Conservation (phyloP, 2,329 filamentous ascomycete species). For the Hirsutella rhossiliensis region DNA sequence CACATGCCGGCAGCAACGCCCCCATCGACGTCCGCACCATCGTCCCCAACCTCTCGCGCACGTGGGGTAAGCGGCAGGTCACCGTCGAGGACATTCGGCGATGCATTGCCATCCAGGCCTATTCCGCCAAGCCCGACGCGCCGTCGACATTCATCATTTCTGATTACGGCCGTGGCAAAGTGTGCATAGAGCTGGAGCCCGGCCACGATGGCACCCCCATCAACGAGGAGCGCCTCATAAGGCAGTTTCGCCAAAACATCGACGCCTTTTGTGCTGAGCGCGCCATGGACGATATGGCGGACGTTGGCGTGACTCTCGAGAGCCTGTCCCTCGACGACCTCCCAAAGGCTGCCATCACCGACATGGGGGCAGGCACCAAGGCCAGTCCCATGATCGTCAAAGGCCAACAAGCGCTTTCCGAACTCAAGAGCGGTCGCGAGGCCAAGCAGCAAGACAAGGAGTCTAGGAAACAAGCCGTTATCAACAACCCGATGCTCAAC, state of each 20-base stretch:
- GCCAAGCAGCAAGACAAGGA: slow-evolving; percentile 36
- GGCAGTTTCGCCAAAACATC: slow-evolving; percentile 41
- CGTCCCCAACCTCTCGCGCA: slow-evolving; percentile 48
- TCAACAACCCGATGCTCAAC: slow-evolving; percentile 15
- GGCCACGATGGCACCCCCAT: slow-evolving; percentile 24
- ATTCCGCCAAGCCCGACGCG: slow-evolving; percentile 14
- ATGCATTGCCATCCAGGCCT: slow-evolving; percentile 49
- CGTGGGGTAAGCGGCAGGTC: slow-evolving; percentile 63
- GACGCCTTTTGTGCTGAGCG: slow-evolving; percentile 28
- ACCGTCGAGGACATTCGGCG: slow-evolving; percentile 52
- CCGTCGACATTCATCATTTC: slow-evolving; percentile 30
- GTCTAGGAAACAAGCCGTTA: slow-evolving; percentile 19
- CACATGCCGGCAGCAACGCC: slow-evolving; percentile 51
- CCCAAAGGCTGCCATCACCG: slow-evolving; percentile 21
- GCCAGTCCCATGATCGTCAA: slow-evolving; percentile 48
- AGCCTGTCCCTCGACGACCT: slow-evolving; percentile 37
- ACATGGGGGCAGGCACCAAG: slow-evolving; percentile 22
- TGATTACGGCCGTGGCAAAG: slow-evolving; percentile 40
- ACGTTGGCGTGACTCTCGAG: slow-evolving; percentile 36
- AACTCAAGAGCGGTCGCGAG: slow-evolving; percentile 51
- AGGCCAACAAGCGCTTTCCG: slow-evolving; percentile 56
- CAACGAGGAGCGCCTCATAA: slow-evolving; percentile 39
- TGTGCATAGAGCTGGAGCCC: slow-evolving; percentile 45
- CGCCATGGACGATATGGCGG: slow-evolving; percentile 16
- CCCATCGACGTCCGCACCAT: slow-evolving; percentile 53